Evolutionary conservation across 805 yeast genomes (phyloP).

Genomic region (Candida germanica): DNA sequence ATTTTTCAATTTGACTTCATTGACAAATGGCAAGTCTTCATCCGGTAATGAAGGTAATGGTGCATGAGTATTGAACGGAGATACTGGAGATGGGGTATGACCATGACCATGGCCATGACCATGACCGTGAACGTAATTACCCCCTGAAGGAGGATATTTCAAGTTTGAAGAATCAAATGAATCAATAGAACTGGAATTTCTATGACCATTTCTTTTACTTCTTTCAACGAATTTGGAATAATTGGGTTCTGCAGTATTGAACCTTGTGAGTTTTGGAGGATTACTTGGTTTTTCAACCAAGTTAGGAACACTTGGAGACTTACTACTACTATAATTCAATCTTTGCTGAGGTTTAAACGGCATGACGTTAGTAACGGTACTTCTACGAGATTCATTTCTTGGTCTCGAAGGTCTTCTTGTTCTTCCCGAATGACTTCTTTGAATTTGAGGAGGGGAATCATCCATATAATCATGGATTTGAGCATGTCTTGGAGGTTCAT

Average conservation of each 20-base stretch:
- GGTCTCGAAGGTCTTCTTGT: slow-evolving; percentile 6
- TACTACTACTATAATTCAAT: slow-evolving; percentile 2
- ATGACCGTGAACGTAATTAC: too few relatives aligned
- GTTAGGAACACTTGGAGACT: slow-evolving; percentile 19
- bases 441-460: slow-evolving; percentile 10
- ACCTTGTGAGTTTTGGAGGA: slow-evolving; percentile 17
- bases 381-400: slow-evolving; percentile 11
- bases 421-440: slow-evolving; percentile 1
- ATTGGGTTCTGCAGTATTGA: slow-evolving; percentile 16
- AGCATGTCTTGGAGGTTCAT: background rate
- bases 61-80: background rate
- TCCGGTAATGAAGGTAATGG: slow-evolving; percentile 15
- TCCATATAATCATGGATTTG: slow-evolving; percentile 3
- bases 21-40: slow-evolving; percentile 36
- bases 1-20: slow-evolving; percentile 27
- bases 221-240: slow-evolving; percentile 11
- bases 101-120: background rate
- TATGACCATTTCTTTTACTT: slow-evolving; percentile 8
- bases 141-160: slow-evolving; percentile 5
- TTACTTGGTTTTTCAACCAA: slow-evolving; percentile 6
- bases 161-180: slow-evolving; percentile 13
- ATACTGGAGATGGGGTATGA: too few relatives aligned
- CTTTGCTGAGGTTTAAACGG: slow-evolving; percentile 19
- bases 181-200: slow-evolving; percentile 8
- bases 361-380: slow-evolving; percentile 19